These are phyloP conservation scores for Rhynchosporium graminicola DNA, from an alignment of 2,329 filamentous ascomycete genomes.

Conservation along the genomic window DNA sequence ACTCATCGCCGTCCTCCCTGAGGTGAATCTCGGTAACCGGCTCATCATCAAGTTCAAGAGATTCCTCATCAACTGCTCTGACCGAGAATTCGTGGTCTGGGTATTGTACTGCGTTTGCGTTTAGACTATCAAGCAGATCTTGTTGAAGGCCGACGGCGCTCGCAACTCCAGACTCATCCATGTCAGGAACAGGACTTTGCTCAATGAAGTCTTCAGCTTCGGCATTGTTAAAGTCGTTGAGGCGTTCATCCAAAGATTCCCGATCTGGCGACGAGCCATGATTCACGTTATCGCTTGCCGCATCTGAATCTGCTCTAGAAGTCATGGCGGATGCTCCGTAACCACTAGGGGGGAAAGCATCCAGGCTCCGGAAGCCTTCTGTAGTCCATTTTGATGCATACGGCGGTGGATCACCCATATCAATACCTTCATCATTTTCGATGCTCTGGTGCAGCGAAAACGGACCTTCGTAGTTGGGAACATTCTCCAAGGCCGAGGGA, in stretches of 20 bases:
- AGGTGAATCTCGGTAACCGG: conserved; percentile 40
- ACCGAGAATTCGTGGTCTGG: conserved; percentile 21
- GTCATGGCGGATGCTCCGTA: conserved; percentile 23
- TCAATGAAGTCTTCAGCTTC: conserved; percentile 31
- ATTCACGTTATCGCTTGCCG: conserved; percentile 38
- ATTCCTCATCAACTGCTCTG: conserved; percentile 20
- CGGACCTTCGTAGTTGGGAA: conserved; percentile 31
- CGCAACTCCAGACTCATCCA: conserved; percentile 31
- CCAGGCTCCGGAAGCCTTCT: conserved; percentile 26
- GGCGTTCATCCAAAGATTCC: conserved; percentile 27
- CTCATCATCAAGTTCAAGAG: conserved; percentile 36
- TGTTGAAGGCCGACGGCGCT: conserved; percentile 27
- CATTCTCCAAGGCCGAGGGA: conserved; percentile 32
- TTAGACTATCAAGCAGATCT: conserved; percentile 23
- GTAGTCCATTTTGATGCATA: conserved; percentile 13
- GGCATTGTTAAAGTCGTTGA: conserved; percentile 35
- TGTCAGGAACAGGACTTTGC: conserved; percentile 35
- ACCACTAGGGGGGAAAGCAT: conserved; percentile 18
- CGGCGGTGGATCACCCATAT: conserved; percentile 26
- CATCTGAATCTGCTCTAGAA: conserved; percentile 36
- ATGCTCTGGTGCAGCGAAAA: conserved; percentile 34
- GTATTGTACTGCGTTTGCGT: conserved; percentile 6
- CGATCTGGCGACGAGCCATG: conserved; percentile 37
- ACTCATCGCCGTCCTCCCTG: conserved; percentile 34
- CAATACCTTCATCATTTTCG: conserved; percentile 40